phyloP scores from a whole-genome alignment of 2,329 filamentous ascomycete genomes.

The Pseudogymnoascus sp. region DNA sequence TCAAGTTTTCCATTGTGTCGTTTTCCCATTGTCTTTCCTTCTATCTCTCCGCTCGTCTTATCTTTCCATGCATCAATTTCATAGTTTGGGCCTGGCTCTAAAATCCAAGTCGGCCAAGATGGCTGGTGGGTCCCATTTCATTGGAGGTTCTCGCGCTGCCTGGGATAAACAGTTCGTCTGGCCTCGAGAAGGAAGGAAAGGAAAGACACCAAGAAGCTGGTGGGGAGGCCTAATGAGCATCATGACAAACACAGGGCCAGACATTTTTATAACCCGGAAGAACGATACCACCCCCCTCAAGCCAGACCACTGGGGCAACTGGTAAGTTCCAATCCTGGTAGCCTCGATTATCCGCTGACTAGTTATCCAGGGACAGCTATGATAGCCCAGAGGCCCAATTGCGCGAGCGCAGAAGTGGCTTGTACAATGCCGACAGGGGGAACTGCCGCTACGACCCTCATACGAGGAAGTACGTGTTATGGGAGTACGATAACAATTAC shows the following conservation, averaged over 20 bases:
- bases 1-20: background rate
- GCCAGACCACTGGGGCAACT: constrained; percentile 26
- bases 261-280: constrained; percentile 31
- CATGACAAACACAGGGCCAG: constrained; percentile 33
- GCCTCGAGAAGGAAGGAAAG: constrained; percentile 4
- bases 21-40: background rate
- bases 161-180: constrained; percentile 11
- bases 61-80: background rate
- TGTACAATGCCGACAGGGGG: constrained; percentile 15
- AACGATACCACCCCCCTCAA: constrained; percentile 16
- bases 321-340: constrained; percentile 15
- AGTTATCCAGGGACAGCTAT: constrained; percentile 24
- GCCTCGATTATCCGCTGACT: background rate
- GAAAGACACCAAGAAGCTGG: constrained; percentile 17
- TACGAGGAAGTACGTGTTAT: constrained; percentile 21
- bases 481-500: constrained; percentile 16
- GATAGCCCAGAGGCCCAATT: constrained; percentile 14
- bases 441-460: constrained; percentile 24
- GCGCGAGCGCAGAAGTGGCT: background rate
- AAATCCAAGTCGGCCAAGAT: constrained; percentile 21
- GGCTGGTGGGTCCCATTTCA: constrained; percentile 21
- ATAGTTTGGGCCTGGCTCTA: background rate
- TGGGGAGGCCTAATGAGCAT: constrained; percentile 23
- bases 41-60: background rate
- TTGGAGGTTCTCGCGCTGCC: background rate